These are phyloP conservation scores for Nannizzia gypsea DNA, from an alignment of 2,329 filamentous ascomycete genomes.

Conservation along the genomic window DNA sequence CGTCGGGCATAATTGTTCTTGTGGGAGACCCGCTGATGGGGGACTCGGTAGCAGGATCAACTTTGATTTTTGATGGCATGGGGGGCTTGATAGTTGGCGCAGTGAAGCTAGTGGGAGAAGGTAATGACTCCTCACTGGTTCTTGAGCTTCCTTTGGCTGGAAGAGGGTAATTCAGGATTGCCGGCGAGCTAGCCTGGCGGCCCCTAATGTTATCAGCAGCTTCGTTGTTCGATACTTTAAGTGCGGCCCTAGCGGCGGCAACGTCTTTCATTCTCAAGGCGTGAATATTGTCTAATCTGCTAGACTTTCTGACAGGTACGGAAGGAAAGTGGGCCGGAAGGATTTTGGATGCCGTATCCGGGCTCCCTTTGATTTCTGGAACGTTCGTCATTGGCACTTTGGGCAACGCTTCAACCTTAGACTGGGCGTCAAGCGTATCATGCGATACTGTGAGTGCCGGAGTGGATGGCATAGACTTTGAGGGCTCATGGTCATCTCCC, in stretches of 20 bases:
- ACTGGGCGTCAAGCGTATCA: background rate
- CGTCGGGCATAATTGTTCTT: background rate
- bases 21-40: background rate
- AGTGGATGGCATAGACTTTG: background rate
- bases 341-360: background rate
- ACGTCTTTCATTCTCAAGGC: slow-evolving; percentile 22
- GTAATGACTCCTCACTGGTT: background rate
- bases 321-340: background rate
- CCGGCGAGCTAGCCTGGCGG: background rate
- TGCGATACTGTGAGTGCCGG: background rate
- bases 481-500: background rate
- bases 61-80: background rate
- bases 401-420: background rate
- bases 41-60: background rate
- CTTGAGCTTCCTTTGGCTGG: background rate
- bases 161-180: background rate
- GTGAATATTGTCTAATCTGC: slow-evolving; percentile 13
- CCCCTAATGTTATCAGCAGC: background rate
- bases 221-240: slow-evolving; percentile 10
- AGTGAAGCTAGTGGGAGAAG: background rate
- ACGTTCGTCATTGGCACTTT: background rate
- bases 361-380: background rate
- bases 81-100: background rate
- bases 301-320: background rate
- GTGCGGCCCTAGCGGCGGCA: slow-evolving; percentile 17